Percentiles rank a stretch among this genome's conserved stretches.
Conservation (phyloP, 78 protist species). For the Emiliania huxleyi region DNA sequence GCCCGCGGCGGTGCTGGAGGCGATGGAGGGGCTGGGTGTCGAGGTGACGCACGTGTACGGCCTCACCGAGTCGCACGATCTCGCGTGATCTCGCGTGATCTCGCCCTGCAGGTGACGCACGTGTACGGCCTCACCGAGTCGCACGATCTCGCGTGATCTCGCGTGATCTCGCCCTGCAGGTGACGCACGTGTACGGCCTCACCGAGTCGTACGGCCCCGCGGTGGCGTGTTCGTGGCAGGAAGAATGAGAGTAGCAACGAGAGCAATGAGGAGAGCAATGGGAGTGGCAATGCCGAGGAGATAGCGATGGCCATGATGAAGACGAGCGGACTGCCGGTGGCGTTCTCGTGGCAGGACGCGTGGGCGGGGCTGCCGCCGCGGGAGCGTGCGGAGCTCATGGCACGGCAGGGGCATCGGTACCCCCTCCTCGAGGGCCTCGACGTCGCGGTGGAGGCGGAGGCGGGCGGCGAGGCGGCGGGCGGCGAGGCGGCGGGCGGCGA, state of each 20-base stretch:
- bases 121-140: no score
- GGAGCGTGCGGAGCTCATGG: neutral
- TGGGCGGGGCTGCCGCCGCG: neutral
- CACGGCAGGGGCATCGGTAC: neutral
- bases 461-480: no score
- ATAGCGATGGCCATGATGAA: no score
- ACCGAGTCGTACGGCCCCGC: constrained; percentile 13
- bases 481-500: no score
- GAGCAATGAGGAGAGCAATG: no score
- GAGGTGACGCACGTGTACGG: constrained; percentile 46
- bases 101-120: no score
- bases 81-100: no score
- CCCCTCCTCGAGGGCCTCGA: neutral
- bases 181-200: constrained; percentile 50
- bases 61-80: constrained; percentile 16
- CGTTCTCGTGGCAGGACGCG: neutral
- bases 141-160: no score
- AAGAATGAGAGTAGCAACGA: no score
- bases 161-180: neutral
- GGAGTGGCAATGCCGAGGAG: no score
- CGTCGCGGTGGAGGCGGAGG: no score
- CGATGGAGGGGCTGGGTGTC: neutral
- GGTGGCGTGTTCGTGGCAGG: neutral
- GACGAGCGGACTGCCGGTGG: neutral
- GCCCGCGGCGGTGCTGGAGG: constrained; percentile 35